Conservation (phyloP, 306 rosid genomes). For the Herpetospermum pedunculosum region DNA sequence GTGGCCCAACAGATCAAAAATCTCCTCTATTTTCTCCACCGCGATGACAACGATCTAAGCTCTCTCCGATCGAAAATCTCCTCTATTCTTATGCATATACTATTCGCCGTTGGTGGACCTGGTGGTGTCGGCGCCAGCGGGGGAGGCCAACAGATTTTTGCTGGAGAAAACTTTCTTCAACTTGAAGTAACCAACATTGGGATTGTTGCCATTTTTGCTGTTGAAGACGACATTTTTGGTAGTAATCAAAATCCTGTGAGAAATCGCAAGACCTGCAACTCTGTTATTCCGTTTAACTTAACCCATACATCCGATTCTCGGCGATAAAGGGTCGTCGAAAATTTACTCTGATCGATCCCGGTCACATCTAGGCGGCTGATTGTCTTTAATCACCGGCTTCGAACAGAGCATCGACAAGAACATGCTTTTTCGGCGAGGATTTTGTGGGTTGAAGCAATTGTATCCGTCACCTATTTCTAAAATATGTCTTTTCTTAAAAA, state of each 20-base stretch:
- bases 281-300: conserved; percentile 82
- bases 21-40: too few species aligned
- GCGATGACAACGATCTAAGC: too few species aligned
- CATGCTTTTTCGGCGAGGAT: conserved; percentile 30
- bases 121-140: neutral
- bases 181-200: conserved; percentile 43
- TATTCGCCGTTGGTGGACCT: conserved; percentile 1
- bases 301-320: conserved; percentile 89
- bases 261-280: conserved; percentile 42
- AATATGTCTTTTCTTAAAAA: neutral
- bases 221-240: conserved; percentile 11
- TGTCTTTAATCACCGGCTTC: conserved; percentile 42
- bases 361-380: neutral
- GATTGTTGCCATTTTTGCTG: conserved; percentile 8
- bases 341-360: conserved; percentile 2
- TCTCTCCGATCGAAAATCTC: too few species aligned
- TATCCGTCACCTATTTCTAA: conserved; percentile 32
- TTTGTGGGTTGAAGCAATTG: conserved; percentile 17
- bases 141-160: conserved; percentile 21
- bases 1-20: too few species aligned
- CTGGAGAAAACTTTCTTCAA: conserved; percentile 63
- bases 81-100: too few species aligned
- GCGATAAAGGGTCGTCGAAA: conserved; percentile 54
- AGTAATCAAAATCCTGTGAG: conserved; percentile 1
- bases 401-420: conserved; percentile 90